These are phyloP conservation scores for Helianthus annuus DNA, from an alignment of 129 eudicot species.

Conservation along the genomic window HanXRQr2.0-SUNRISE NC_035433.2:69644109-69644608, in stretches of 20 bases:
- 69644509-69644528: slow-evolving; percentile 37
- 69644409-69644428: background rate
- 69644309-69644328: background rate
- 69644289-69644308: background rate
- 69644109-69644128: too few species aligned
- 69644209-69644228: too few species aligned
- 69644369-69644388: background rate
- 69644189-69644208: too few species aligned
- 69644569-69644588: slow-evolving; percentile 48
- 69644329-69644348: background rate
- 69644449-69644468: slow-evolving; percentile 2
- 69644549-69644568: slow-evolving; percentile 54
- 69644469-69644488: background rate
- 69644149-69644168: too few species aligned
- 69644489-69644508: slow-evolving; percentile 1
- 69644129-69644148: too few species aligned
- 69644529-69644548: slow-evolving; percentile 65
- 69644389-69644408: background rate
- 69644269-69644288: background rate
- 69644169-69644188: too few species aligned
- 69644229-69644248: background rate
- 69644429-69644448: background rate
- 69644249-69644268: background rate
- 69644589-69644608: slow-evolving; percentile 60
- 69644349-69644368: background rate